These are phyloP conservation scores for Emmonsiellopsis sp. DNA, from an alignment of 2,329 filamentous ascomycete species.

Conservation along the genomic window DNA sequence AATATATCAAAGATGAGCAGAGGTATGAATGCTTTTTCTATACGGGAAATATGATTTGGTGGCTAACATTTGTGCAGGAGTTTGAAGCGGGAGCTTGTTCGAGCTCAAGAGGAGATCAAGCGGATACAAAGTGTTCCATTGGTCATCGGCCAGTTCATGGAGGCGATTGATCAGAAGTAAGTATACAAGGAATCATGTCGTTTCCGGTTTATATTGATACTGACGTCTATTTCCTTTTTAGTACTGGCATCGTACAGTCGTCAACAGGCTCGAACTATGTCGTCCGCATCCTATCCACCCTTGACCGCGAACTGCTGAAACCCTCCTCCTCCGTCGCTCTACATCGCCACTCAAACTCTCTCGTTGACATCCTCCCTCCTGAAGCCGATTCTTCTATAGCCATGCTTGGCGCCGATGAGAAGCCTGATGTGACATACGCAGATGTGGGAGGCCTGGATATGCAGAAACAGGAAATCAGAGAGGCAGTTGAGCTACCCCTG, in stretches of 20 bases:
- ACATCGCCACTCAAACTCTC: slow-evolving; percentile 94
- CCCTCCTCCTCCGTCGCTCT: slow-evolving; percentile 95
- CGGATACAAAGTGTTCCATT: slow-evolving; percentile 96
- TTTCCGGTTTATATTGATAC: neutral
- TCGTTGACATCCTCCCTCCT: slow-evolving; percentile 96
- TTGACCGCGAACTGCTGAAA: slow-evolving; percentile 96
- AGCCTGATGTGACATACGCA: slow-evolving; percentile 95
- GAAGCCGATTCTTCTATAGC: slow-evolving; percentile 98
- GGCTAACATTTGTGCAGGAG: slow-evolving; percentile 48
- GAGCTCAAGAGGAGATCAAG: slow-evolving; percentile 98
- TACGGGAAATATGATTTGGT: slow-evolving; percentile 8
- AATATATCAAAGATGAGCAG: slow-evolving; percentile 99
- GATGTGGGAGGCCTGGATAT: slow-evolving; percentile 97
- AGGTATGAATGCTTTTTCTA: slow-evolving; percentile 41
- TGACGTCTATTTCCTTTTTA: slow-evolving; percentile 28
- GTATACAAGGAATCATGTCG: slow-evolving; percentile 15
- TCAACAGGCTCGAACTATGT: slow-evolving; percentile 98
- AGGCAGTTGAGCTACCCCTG: slow-evolving; percentile 91
- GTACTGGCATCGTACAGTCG: slow-evolving; percentile 96
- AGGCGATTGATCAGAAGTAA: slow-evolving; percentile 98
- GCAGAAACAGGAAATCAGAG: slow-evolving; percentile 99
- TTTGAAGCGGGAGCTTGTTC: slow-evolving; percentile 91
- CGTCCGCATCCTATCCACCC: slow-evolving; percentile 92
- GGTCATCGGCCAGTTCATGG: slow-evolving; percentile 99
- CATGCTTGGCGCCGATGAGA: slow-evolving; percentile 94